These are phyloP conservation scores for Penstemon barbatus DNA, from an alignment of 257 asterid species.

Conservation along the genomic window DNA sequence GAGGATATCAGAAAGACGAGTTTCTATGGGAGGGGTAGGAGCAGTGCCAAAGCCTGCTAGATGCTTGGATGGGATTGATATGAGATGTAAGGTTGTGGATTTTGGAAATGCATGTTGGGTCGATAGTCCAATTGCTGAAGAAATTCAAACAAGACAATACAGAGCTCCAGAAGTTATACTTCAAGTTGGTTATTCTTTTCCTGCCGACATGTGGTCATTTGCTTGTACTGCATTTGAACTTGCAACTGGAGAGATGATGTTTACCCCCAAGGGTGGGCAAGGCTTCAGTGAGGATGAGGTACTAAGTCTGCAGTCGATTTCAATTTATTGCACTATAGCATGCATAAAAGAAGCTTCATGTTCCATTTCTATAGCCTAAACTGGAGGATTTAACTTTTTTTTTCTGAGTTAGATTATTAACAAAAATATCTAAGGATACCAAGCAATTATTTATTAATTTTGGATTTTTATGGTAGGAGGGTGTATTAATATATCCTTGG, in stretches of 20 bases:
- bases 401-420: background rate
- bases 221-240: constrained; percentile 97
- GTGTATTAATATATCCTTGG: background rate
- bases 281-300: constrained; percentile 98
- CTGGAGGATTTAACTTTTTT: constrained; percentile 10
- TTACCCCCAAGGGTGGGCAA: constrained; percentile 85
- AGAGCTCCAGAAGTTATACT: constrained; percentile 97
- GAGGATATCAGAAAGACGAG: constrained; percentile 70
- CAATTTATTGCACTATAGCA: constrained; percentile 20
- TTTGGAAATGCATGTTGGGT: constrained; percentile 99
- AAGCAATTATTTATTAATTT: background rate
- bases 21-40: constrained; percentile 65
- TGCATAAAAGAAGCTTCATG: constrained; percentile 17
- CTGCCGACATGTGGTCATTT: constrained; percentile 98
- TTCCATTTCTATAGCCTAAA: constrained; percentile 5
- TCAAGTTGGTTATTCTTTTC: constrained; percentile 78
- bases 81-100: constrained; percentile 92
- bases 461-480: background rate
- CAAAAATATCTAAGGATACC: background rate
- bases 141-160: constrained; percentile 96
- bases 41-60: constrained; percentile 60
- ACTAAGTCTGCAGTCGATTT: constrained; percentile 17
- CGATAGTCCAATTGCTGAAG: constrained; percentile 75
- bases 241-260: constrained; percentile 99
- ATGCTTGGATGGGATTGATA: constrained; percentile 76